Evolutionary conservation across 805 yeast genomes (phyloP), one percentile per base, ranked within the genome.

Genomic region (Monosporozyma yasuniensis): DNA sequence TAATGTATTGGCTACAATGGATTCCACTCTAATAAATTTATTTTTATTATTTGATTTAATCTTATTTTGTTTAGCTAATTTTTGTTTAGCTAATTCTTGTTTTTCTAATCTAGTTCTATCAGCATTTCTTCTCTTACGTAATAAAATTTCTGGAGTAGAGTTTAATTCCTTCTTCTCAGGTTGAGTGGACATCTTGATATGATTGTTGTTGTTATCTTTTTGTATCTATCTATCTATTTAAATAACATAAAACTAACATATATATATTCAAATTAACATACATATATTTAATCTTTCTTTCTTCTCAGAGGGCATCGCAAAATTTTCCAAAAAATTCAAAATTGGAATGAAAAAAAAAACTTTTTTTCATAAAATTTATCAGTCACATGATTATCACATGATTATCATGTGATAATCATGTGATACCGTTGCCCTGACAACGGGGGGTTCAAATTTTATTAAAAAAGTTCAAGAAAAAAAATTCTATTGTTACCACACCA

Each of bases 101-200:
- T 83, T 85, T 65, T 82, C 86, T 48, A 84, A 59, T 65, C 89
- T 77, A 56, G 81, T 72, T 65, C 84, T 73, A 65, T 85, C 91
- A 52, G 83, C 84, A 62, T 83, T 78, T 72, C 84, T 86, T 70
- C 95, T 80, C 72, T 85, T 86, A 62, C 81, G 80, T 54, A 86
- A 74, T 57, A 86, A 78, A 50, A 86, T 75, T 66, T 86, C 93
- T 37, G 93, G 91, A 62, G 82, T 84, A 23, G 84, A 75, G 63
- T 83, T 49, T 35, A 58, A 38, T 41, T 52, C 21, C 10, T 45
- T 41, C 14, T 38, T 34, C 12, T 47, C 48, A 44, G 32, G 44
- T 42, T 49, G 38, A 11, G 34, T 32, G 14, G 28, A 11, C 39
- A 47, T 47, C 16, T 2, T 32, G 14, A 4, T 32, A 8, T 32